phyloP scores from a whole-genome alignment of 1,284 basidiomycete species.

The Tausonia pullulans region DNA sequence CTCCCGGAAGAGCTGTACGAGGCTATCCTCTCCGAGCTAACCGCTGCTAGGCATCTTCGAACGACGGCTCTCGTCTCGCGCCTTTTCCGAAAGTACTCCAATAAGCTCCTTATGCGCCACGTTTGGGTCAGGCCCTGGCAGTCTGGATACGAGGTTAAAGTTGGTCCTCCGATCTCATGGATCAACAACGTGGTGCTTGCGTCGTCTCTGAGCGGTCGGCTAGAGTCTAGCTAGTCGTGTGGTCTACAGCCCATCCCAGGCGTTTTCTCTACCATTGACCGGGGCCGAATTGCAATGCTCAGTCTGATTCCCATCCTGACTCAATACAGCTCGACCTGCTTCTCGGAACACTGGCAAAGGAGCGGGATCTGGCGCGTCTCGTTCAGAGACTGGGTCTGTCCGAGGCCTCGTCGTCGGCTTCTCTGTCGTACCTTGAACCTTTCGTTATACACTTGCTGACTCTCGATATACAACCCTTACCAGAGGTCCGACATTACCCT shows the following conservation, averaged over 20 bases:
- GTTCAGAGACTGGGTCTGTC: constrained; percentile 6
- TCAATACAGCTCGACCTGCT: constrained; percentile 3
- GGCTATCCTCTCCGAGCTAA: not conserved
- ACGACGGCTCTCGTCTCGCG: constrained; percentile 1
- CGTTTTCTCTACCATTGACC: not conserved
- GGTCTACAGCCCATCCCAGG: not conserved
- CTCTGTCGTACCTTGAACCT: not conserved
- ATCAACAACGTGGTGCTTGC: not conserved
- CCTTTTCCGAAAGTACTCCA: not conserved
- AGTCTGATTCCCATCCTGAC: too few species aligned
- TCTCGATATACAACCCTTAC: not conserved
- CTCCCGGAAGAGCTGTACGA: constrained; percentile 5
- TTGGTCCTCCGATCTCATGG: not conserved
- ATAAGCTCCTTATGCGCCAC: not conserved
- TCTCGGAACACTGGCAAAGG: constrained; percentile 3
- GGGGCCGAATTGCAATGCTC: too few species aligned
- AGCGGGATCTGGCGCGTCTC: not conserved
- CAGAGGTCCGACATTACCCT: not conserved
- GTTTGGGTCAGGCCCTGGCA: constrained; percentile 14
- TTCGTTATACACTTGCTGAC: not conserved
- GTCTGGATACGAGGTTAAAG: constrained; percentile 2
- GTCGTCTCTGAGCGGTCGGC: not conserved
- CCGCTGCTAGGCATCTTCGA: not conserved
- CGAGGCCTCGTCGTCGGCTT: too few species aligned
- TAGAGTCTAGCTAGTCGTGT: not conserved